Evolutionary conservation across 2,329 filamentous ascomycete genomes (phyloP), one percentile per base, ranked within the genome.

Genomic region (Escovopsis sp.): DNA sequence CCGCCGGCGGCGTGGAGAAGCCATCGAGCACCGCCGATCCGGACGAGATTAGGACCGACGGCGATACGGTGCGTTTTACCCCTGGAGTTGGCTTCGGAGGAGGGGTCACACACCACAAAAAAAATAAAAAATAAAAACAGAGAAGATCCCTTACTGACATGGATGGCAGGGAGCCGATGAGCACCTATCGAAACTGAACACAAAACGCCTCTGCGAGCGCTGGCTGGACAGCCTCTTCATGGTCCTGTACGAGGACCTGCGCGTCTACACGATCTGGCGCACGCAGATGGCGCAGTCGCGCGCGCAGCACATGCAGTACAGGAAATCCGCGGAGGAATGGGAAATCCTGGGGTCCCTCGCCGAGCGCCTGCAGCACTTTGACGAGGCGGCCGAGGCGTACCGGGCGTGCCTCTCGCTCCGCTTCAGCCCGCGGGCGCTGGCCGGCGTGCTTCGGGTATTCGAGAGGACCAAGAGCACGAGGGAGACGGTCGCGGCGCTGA

Each of bases 141-240:
- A 4, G 9, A 24, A 14, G 35, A 39, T n/a, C 11, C 11, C 24
- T 5, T 11, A 41, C 20, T 35, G 14, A n/a, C 3, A n/a, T 29
- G n/a, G 20, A 51, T 60, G 43, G 58, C 42, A 84, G 79, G 66
- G 66, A 13, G 71, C 79, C 6, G 79, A 86, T 49, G 74, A 81
- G 43, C 72, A 84, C 50, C 83, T 94, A 51, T 88, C 87, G 7
- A 84, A 89, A 52, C 86, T 98, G 57, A 91, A 93, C 58, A 94
- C 95, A 62, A 98, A 98, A 66, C 81, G 91, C 1, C 75, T 98
- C 1, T 98, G 91, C 56, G 91, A 98, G 63, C 79, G 91, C 51
- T 98, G 91, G 91, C 74, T 98, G 2, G 91, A 98, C 62, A 96
- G 94, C 54, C 72, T 98, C 16, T 98, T 98, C 67, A 98, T 98